These are phyloP conservation scores for Macroventuria anomochaeta DNA, from an alignment of 2,329 filamentous ascomycete genomes.

Conservation along the genomic window DNA sequence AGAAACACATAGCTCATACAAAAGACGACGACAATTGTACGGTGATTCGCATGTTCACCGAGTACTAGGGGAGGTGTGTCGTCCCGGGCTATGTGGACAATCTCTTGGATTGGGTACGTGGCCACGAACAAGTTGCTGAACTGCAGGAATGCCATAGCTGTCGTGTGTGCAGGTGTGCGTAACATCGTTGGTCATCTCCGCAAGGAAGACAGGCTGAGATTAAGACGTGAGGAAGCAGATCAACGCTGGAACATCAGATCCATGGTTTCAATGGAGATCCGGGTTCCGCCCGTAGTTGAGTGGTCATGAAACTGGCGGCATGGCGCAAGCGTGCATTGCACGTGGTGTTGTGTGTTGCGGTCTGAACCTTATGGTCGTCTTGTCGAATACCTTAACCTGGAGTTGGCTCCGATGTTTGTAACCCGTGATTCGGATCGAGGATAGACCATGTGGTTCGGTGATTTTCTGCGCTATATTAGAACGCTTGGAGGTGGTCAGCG, in stretches of 20 bases:
- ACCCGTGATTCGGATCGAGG: not conserved
- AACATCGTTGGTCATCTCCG: not conserved
- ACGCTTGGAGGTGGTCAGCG: not conserved
- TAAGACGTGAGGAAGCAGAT: not conserved
- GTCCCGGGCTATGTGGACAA: not conserved
- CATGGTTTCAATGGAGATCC: not conserved
- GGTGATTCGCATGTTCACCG: conserved; percentile 15
- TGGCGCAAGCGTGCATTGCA: not conserved
- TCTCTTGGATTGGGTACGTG: not conserved
- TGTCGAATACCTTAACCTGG: not conserved
- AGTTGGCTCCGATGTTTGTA: not conserved
- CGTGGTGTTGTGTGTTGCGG: not conserved
- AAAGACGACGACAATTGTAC: conserved; percentile 18
- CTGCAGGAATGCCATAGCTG: not conserved
- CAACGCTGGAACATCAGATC: not conserved
- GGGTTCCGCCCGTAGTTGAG: not conserved
- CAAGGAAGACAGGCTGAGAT: not conserved
- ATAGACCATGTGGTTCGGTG: not conserved
- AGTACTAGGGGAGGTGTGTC: not conserved
- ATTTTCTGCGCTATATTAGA: not conserved
- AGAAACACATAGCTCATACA: conserved; percentile 24
- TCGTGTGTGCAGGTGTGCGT: not conserved
- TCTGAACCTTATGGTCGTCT: not conserved
- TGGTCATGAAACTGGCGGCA: not conserved
- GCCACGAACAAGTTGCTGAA: not conserved